Conservation (phyloP, 2,329 filamentous ascomycete species). For the Pseudomassariella vexata region DNA sequence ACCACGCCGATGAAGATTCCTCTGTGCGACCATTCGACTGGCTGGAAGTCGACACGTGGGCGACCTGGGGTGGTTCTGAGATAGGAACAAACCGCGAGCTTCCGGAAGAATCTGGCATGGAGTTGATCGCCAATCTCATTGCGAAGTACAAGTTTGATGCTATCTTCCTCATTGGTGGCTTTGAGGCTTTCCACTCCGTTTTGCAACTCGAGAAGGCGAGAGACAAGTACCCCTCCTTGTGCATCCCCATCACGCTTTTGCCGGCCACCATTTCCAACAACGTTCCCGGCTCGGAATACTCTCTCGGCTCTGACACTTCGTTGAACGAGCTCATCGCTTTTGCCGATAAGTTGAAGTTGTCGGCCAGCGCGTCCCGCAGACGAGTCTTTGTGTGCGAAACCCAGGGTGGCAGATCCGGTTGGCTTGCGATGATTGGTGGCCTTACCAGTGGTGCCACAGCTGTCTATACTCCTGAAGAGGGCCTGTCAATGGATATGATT, state of each 20-base stretch:
- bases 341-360: conserved; percentile 97
- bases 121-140: conserved; percentile 75
- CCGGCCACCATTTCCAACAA: conserved; percentile 99
- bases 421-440: conserved; percentile 85
- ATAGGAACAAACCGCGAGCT: conserved; percentile 96
- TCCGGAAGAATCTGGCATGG: conserved; percentile 78
- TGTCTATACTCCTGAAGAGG: conserved; percentile 96
- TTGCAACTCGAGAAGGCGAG: conserved; percentile 80
- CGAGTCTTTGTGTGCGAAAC: conserved; percentile 98
- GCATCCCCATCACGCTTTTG: conserved; percentile 85
- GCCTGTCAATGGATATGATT: conserved; percentile 89
- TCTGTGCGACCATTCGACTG: conserved; percentile 83
- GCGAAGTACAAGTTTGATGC: conserved; percentile 84
- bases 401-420: conserved; percentile 90
- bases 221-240: conserved; percentile 73
- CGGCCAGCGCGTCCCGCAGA: conserved; percentile 85
- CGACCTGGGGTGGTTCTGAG: conserved; percentile 92
- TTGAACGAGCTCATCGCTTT: conserved; percentile 92
- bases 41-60: conserved; percentile 94
- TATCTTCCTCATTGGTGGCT: conserved; percentile 87
- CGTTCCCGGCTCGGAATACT: conserved; percentile 95
- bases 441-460: conserved; percentile 87
- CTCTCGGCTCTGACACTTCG: conserved; percentile 91
- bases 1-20: conserved; percentile 80
- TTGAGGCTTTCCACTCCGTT: conserved; percentile 91